Evolutionary conservation across 441 rosid genomes (phyloP).

Genomic region (Adansonia madagascariensis): DNA sequence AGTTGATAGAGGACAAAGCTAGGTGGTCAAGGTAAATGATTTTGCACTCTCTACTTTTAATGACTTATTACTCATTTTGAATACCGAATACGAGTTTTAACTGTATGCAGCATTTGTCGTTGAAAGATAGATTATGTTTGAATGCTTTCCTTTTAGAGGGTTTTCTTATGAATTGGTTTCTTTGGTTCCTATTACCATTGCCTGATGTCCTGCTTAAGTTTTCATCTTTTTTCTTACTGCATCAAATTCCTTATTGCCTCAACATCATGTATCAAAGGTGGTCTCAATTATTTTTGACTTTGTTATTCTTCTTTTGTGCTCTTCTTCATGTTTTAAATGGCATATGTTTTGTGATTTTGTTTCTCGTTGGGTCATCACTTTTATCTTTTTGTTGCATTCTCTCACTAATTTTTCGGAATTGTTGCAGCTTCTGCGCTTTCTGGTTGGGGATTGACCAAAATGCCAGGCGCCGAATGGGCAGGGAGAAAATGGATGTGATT

Average conservation of each 20-base stretch:
- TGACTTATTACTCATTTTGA: neutral
- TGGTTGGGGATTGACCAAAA: constrained; percentile 85
- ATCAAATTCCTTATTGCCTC: constrained; percentile 13
- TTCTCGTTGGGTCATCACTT: neutral
- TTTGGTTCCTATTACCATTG: constrained; percentile 12
- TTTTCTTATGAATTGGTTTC: constrained; percentile 9
- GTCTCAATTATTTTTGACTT: neutral
- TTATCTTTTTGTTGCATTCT: constrained; percentile 20
- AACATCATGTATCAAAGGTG: neutral
- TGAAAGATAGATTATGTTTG: neutral
- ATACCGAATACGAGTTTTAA: neutral
- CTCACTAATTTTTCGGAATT: constrained; percentile 26
- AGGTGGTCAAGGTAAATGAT: constrained; percentile 84
- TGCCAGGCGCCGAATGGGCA: constrained; percentile 71
- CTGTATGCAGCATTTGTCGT: neutral
- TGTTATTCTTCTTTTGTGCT: neutral
- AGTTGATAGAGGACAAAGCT: constrained; percentile 80
- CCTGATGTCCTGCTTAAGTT: neutral
- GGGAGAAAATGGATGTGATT: constrained; percentile 78
- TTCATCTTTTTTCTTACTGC: neutral
- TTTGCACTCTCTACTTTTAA: neutral
- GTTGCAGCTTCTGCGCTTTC: constrained; percentile 76
- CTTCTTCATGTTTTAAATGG: neutral
- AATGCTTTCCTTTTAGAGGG: neutral
- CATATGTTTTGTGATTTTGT: neutral